These are phyloP conservation scores for Hortaea werneckii DNA, from an alignment of 2,329 filamentous ascomycete genomes.

Conservation along the genomic window DNA sequence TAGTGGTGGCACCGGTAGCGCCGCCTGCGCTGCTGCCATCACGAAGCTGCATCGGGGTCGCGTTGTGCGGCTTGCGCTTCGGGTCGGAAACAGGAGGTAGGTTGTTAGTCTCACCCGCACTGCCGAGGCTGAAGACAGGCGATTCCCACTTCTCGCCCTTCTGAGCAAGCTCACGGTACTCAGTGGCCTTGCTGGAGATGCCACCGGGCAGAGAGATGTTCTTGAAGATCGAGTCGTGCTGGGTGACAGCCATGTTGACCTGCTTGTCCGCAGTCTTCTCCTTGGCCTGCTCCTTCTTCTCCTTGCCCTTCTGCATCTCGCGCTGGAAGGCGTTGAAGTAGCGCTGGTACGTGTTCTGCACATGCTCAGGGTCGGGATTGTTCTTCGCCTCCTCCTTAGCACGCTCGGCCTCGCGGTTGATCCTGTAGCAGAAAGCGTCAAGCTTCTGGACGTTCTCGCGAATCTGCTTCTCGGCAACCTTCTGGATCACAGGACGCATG, in stretches of 20 bases:
- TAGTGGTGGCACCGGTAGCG: conserved; percentile 7
- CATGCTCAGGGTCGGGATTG: conserved; percentile 57
- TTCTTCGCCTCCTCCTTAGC: conserved; percentile 55
- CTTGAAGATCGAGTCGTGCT: conserved; percentile 87
- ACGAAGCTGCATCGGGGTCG: conserved; percentile 24
- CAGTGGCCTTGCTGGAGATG: conserved; percentile 85
- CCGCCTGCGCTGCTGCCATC: conserved; percentile 7
- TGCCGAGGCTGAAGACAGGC: conserved; percentile 81
- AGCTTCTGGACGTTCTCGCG: conserved; percentile 68
- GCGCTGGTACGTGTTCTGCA: conserved; percentile 74
- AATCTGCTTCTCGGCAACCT: conserved; percentile 81
- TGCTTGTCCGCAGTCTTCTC: conserved; percentile 49
- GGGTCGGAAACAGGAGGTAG: conserved; percentile 51
- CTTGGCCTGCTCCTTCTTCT: conserved; percentile 54
- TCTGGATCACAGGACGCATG: conserved; percentile 73
- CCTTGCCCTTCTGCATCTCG: conserved; percentile 62
- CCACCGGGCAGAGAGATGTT: conserved; percentile 76
- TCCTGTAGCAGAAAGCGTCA: conserved; percentile 61
- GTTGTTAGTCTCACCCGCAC: conserved; percentile 59
- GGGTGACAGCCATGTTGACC: conserved; percentile 74
- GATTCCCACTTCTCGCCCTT: conserved; percentile 94
- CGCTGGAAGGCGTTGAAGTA: conserved; percentile 69
- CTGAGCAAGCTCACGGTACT: conserved; percentile 77
- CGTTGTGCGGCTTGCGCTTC: conserved; percentile 49
- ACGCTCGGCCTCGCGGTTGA: conserved; percentile 75